Evolutionary conservation across 192 early-diverging fungal genomes (phyloP).

Genomic region (Ramicandelaber brevisporus): DNA sequence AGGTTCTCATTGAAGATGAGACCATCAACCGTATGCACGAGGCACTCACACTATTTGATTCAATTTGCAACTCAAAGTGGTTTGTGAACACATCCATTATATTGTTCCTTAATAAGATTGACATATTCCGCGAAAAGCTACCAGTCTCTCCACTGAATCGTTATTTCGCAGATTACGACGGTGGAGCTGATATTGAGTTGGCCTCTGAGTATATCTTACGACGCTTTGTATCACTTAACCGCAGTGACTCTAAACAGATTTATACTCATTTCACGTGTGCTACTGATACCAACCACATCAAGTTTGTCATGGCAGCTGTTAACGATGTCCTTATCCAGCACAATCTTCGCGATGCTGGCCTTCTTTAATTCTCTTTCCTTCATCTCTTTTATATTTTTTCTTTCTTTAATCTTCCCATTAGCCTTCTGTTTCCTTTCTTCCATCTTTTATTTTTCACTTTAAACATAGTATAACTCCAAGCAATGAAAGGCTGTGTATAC

Average conservation of each 20-base stretch:
- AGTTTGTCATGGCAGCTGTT: slow-evolving; percentile 76
- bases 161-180: slow-evolving; percentile 77
- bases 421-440: too few relatives aligned
- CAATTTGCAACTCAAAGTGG: slow-evolving; percentile 94
- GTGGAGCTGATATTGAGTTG: slow-evolving; percentile 41
- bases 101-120: slow-evolving; percentile 96
- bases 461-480: too few relatives aligned
- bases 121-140: slow-evolving; percentile 82
- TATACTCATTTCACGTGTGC: slow-evolving; percentile 77
- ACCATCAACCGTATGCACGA: slow-evolving; percentile 92
- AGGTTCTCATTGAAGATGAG: slow-evolving; percentile 85
- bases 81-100: slow-evolving; percentile 96
- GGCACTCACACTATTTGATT: slow-evolving; percentile 86
- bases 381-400: too few relatives aligned
- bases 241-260: slow-evolving; percentile 55
- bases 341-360: slow-evolving; percentile 52
- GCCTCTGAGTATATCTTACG: slow-evolving; percentile 58
- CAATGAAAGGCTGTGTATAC: too few relatives aligned
- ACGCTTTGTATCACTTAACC: slow-evolving; percentile 56
- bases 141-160: slow-evolving; percentile 51
- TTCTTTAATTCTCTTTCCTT: too few relatives aligned
- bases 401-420: too few relatives aligned
- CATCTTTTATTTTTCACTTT: too few relatives aligned
- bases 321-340: slow-evolving; percentile 72
- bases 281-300: slow-evolving; percentile 64